These are phyloP conservation scores for Neopestalotiopsis clavispora DNA, from an alignment of 2,329 filamentous ascomycete genomes.

Conservation along the genomic window DNA sequence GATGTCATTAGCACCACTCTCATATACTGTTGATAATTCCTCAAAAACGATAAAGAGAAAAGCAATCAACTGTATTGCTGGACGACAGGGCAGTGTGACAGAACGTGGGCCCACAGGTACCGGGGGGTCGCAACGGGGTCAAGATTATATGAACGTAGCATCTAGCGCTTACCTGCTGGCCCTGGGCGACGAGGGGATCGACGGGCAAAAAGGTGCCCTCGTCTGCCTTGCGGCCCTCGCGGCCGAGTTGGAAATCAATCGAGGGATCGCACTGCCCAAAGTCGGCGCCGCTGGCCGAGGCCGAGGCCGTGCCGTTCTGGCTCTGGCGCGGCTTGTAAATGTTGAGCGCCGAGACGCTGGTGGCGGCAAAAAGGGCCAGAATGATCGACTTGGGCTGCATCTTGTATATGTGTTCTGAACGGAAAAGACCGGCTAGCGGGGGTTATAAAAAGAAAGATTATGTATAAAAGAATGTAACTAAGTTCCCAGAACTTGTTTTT, in stretches of 20 bases:
- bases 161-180: constrained; percentile 41
- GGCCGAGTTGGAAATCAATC: constrained; percentile 62
- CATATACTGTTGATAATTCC: neutral
- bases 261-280: constrained; percentile 55
- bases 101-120: neutral
- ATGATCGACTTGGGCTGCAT: constrained; percentile 29
- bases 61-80: neutral
- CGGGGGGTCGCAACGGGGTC: neutral
- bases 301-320: constrained; percentile 22
- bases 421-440: constrained; percentile 14
- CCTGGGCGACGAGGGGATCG: constrained; percentile 58
- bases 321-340: constrained; percentile 21
- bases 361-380: constrained; percentile 25
- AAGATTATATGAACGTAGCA: constrained; percentile 24
- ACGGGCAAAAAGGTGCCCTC: constrained; percentile 65
- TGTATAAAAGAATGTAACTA: constrained; percentile 23
- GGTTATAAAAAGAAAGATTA: constrained; percentile 14
- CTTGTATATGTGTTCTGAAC: constrained; percentile 10
- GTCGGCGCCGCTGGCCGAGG: constrained; percentile 42
- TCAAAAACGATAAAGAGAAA: neutral
- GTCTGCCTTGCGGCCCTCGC: constrained; percentile 50
- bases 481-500: constrained; percentile 27
- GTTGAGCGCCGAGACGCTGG: constrained; percentile 20
- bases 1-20: neutral
- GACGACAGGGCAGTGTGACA: neutral